Evolutionary conservation across 805 yeast species (phyloP).

Genomic region (Metschnikowia baotianmanensis): DNA sequence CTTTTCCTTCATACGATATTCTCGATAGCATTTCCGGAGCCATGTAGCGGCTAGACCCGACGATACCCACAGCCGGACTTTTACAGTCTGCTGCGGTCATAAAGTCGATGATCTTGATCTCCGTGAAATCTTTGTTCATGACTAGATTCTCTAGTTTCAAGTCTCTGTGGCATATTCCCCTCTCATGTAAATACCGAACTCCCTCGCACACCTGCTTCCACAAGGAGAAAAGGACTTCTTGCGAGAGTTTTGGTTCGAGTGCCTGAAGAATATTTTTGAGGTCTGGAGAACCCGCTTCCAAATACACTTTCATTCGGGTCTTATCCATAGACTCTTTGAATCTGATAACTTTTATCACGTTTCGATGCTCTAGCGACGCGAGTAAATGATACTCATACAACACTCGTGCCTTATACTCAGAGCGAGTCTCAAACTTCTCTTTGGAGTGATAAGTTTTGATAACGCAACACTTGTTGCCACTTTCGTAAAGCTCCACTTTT

Average conservation of each 20-base stretch:
- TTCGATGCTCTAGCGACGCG: constrained; percentile 24
- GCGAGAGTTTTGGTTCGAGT: not conserved
- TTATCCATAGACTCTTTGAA: constrained; percentile 26
- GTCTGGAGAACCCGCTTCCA: constrained; percentile 34
- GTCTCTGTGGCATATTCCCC: constrained; percentile 47
- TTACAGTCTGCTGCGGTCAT: constrained; percentile 26
- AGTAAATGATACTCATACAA: constrained; percentile 37
- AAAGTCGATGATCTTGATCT: constrained; percentile 46
- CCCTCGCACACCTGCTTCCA: constrained; percentile 44
- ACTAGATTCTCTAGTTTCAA: constrained; percentile 48
- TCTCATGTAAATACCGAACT: constrained; percentile 36
- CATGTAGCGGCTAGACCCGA: constrained; percentile 44
- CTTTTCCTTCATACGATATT: constrained; percentile 40
- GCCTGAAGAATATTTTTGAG: constrained; percentile 6
- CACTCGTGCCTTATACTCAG: constrained; percentile 40
- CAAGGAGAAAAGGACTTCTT: constrained; percentile 22
- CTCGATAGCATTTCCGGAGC: constrained; percentile 47
- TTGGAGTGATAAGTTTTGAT: constrained; percentile 43
- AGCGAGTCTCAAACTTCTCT: constrained; percentile 39
- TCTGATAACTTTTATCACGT: constrained; percentile 35
- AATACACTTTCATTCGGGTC: constrained; percentile 23
- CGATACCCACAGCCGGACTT: constrained; percentile 39
- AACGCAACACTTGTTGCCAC: constrained; percentile 28
- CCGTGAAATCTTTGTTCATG: constrained; percentile 23
- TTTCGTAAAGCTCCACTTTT: constrained; percentile 27